Evolutionary conservation across 768 basidiomycete species (phyloP), one percentile per base, ranked within the genome.

Genomic region (Leccinum broughii): DNA sequence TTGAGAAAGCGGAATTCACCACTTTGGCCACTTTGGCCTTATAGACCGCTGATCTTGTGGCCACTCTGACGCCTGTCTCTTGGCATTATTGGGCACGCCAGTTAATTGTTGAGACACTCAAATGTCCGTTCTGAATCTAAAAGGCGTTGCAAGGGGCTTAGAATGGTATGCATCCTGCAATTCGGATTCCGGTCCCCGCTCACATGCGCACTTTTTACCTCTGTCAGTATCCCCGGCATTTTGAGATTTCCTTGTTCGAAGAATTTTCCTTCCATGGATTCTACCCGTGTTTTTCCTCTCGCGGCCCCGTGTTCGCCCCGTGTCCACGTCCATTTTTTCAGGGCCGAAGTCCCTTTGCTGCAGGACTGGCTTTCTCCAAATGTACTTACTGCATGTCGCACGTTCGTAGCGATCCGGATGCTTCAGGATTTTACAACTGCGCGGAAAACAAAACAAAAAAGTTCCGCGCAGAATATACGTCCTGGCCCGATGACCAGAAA

Each of bases 21-120:
- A 28, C n/a, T 39, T 34, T 22, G 44, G 11, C 50, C 52, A 28
- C n/a, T 39, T 34, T 22, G 44, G 11, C 44, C 41, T n/a, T 46
- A 46, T 13, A 46, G 44, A 46, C 44, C 44, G 20, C 6, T 46
- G 44, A 52, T 66, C 60, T 64, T 60, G 55, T 56, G 60, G 61
- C 62, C 50, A 22, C 24, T 20, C 20, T 22, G 44, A 28, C 26
- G 50, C 28, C 24, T 24, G 41, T 34, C 37, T 39, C 61, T 61
- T 59, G 65, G 62, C 59, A 52, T 52, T 22, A 17, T 35, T 28
- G 32, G 46, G 34, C 4, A 53, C n/a, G 20, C 57, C 24, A 15
- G 24, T 35, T 48, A n/a, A 26, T 57, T 55, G 22, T 13, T 20
- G 6, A 14, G n/a, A 34, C 11, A 14, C 49, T n/a, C 9, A n/a